Percentiles rank a stretch among this genome's conserved stretches.
Conservation (phyloP, 306 rosid species). For the Sesbania bispinosa region DNA sequence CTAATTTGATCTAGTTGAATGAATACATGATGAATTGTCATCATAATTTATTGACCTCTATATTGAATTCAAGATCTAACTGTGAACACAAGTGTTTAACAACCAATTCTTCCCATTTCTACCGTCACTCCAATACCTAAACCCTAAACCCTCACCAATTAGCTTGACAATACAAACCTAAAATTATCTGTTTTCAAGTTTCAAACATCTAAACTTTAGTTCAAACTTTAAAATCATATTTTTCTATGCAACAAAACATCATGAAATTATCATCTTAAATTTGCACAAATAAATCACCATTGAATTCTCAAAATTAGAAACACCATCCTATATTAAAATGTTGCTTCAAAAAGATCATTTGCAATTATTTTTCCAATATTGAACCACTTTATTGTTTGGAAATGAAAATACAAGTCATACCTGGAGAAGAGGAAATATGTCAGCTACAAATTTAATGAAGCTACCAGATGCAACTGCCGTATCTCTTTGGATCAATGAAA, state of each 20-base stretch:
- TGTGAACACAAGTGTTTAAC: background rate
- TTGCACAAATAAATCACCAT: background rate
- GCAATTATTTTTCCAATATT: background rate
- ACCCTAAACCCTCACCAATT: too few species aligned
- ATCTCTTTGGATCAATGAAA: slow-evolving; percentile 54
- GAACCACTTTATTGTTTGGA: slow-evolving; percentile 13
- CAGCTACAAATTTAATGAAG: slow-evolving; percentile 66
- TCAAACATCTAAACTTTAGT: background rate
- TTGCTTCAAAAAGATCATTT: background rate
- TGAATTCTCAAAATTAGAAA: slow-evolving; percentile 3
- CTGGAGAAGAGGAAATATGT: slow-evolving; percentile 96
- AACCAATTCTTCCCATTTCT: background rate
- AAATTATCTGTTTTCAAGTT: background rate
- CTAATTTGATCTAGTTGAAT: too few species aligned
- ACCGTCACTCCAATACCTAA: background rate
- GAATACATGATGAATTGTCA: background rate
- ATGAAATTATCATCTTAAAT: background rate
- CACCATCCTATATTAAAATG: background rate
- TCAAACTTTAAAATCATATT: background rate
- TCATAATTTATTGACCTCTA: background rate
- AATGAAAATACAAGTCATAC: slow-evolving; percentile 36
- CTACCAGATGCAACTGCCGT: slow-evolving; percentile 62
- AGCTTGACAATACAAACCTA: background rate
- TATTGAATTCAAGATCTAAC: background rate
- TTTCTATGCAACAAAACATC: background rate